These are phyloP conservation scores for Dactylellina sp. DNA, from an alignment of 2,329 filamentous ascomycete species.

Conservation along the genomic window DNA sequence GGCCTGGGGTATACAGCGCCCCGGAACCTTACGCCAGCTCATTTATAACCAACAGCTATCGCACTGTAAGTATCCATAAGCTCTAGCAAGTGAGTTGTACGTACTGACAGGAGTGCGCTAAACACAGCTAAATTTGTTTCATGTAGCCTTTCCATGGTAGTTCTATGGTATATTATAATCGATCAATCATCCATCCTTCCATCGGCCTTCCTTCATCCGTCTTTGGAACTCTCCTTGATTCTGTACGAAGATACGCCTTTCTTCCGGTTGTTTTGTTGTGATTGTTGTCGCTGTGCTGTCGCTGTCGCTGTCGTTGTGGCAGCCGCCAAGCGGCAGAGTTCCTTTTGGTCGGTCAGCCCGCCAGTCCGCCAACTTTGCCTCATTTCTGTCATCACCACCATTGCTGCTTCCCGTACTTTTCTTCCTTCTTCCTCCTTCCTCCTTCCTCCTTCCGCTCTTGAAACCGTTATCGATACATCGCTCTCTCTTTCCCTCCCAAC, in stretches of 20 bases:
- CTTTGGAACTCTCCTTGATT: too few relatives aligned
- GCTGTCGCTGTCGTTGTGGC: conserved; percentile 5
- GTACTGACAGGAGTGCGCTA: neutral
- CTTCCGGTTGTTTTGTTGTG: neutral
- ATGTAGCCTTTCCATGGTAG: too few relatives aligned
- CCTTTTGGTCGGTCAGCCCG: conserved; percentile 1
- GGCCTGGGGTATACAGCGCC: neutral
- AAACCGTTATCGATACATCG: conserved; percentile 1
- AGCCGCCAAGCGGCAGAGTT: conserved; percentile 29
- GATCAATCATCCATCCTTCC: too few relatives aligned
- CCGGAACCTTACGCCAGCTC: too few relatives aligned
- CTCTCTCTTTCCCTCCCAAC: neutral
- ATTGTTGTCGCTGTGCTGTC: neutral
- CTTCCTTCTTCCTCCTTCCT: neutral
- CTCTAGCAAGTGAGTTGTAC: too few relatives aligned
- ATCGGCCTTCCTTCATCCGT: too few relatives aligned
- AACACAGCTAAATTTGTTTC: too few relatives aligned
- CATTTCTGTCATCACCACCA: neutral
- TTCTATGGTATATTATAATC: too few relatives aligned
- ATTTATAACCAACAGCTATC: too few relatives aligned
- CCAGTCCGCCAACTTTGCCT: neutral
- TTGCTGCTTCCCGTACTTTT: neutral
- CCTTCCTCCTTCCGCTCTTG: neutral
- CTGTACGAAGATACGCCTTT: too few relatives aligned
- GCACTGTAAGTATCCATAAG: too few relatives aligned